Conservation (phyloP, 345 rosid species). For the Euphorbia pulcherrima region DNA sequence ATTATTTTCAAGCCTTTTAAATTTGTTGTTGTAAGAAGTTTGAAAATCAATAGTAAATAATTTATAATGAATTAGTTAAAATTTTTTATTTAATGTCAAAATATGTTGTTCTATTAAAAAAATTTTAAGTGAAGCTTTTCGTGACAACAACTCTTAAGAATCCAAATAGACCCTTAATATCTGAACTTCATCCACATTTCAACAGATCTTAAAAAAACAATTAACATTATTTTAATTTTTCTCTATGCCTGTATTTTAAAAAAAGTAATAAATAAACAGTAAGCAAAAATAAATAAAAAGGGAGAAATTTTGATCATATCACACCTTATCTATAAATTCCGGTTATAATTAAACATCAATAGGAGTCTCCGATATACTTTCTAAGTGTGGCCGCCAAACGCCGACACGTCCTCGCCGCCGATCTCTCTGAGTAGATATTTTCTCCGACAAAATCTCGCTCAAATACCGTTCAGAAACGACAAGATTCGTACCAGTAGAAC, state of each 20-base stretch:
- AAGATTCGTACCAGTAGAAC: constrained; percentile 24
- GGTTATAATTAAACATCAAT: constrained; percentile 30
- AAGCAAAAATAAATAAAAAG: constrained; percentile 12
- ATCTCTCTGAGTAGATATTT: constrained; percentile 65
- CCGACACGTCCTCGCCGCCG: constrained; percentile 82
- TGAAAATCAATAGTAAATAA: no score
- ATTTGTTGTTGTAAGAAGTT: no score
- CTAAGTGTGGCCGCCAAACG: constrained; percentile 94
- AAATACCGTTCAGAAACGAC: constrained; percentile 68
- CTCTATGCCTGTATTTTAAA: constrained; percentile 27
- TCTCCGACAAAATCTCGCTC: constrained; percentile 92
- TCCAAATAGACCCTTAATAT: no score
- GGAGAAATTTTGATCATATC: constrained; percentile 1
- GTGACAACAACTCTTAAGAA: no score
- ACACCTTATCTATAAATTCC: neutral
- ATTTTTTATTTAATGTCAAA: no score
- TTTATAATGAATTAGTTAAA: no score
- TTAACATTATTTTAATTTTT: constrained; percentile 5
- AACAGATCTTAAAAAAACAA: neutral
- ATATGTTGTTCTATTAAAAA: no score
- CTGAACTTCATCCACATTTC: neutral
- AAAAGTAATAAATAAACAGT: constrained; percentile 4
- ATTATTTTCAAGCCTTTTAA: no score
- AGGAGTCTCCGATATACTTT: constrained; percentile 66
- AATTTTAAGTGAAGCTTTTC: no score